Evolutionary conservation across 2,329 filamentous ascomycete genomes (phyloP).

Genomic region (Cryphonectria naterciae): DNA sequence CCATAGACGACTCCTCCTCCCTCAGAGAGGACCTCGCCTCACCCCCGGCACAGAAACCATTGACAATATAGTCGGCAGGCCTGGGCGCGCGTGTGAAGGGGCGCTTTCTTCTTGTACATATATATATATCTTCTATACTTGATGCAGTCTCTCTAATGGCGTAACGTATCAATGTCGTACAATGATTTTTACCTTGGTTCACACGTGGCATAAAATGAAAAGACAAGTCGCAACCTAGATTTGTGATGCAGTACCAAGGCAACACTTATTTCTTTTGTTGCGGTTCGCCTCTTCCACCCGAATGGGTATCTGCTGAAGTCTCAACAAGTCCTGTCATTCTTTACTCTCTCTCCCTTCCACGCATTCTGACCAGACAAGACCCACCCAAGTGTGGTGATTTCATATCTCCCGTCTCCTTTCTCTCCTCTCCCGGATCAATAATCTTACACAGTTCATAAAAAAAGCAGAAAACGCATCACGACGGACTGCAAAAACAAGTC

Average conservation of each 20-base stretch:
- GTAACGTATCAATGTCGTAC: constrained; percentile 3
- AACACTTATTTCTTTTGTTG: neutral
- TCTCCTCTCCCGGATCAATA: neutral
- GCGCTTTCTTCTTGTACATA: constrained; percentile 3
- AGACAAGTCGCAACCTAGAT: neutral
- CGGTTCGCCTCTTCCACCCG: neutral
- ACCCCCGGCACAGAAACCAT: neutral
- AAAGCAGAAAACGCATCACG: too few relatives aligned
- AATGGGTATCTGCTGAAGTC: neutral
- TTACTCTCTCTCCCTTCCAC: neutral
- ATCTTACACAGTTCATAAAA: neutral
- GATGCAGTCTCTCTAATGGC: neutral
- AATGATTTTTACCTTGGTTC: neutral
- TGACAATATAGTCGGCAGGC: neutral
- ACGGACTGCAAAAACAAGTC: neutral
- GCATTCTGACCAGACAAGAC: neutral
- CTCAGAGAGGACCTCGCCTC: neutral
- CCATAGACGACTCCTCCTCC: neutral
- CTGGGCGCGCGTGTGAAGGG: neutral
- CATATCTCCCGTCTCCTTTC: neutral
- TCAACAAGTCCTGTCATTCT: neutral
- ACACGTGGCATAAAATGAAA: neutral
- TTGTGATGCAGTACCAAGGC: too few relatives aligned
- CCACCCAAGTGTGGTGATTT: neutral
- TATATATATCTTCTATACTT: neutral